phyloP scores from a whole-genome alignment of 805 yeast species.

The Kockiozyma suomiensis region DNA sequence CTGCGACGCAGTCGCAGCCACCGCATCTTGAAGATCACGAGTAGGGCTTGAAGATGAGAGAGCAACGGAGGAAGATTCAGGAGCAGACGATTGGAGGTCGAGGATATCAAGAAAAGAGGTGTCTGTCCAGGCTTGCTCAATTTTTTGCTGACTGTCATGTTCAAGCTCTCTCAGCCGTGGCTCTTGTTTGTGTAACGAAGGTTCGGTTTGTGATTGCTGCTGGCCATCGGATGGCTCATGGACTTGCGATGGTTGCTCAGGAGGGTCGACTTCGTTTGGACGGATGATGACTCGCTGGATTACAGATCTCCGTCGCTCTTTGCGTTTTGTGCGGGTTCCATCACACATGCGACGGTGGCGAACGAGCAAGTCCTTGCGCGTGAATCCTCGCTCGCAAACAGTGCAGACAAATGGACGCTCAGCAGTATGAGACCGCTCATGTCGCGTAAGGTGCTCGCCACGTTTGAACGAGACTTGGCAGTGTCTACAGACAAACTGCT shows the following conservation, averaged over 20 bases:
- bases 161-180: not conserved
- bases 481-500: slow-evolving; percentile 18
- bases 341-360: slow-evolving; percentile 27
- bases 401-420: slow-evolving; percentile 65
- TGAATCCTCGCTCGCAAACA: slow-evolving; percentile 29
- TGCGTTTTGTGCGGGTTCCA: slow-evolving; percentile 14
- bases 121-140: not conserved
- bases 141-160: not conserved
- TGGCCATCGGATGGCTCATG: not conserved
- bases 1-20: slow-evolving; percentile 14
- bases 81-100: not conserved
- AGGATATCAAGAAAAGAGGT: not conserved
- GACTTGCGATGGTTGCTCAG: not conserved
- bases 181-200: no score
- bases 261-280: slow-evolving; percentile 12
- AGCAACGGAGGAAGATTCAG: not conserved
- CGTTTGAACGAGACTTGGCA: slow-evolving; percentile 38
- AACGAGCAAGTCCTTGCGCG: slow-evolving; percentile 30
- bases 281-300: slow-evolving; percentile 18
- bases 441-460: slow-evolving; percentile 52
- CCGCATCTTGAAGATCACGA: slow-evolving; percentile 10
- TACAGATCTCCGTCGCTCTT: slow-evolving; percentile 12
- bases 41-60: not conserved
- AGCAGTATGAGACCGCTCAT: slow-evolving; percentile 72
- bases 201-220: no score